Evolutionary conservation across 2,329 filamentous ascomycete species (phyloP).

Genomic region (Exophiala sp.): DNA sequence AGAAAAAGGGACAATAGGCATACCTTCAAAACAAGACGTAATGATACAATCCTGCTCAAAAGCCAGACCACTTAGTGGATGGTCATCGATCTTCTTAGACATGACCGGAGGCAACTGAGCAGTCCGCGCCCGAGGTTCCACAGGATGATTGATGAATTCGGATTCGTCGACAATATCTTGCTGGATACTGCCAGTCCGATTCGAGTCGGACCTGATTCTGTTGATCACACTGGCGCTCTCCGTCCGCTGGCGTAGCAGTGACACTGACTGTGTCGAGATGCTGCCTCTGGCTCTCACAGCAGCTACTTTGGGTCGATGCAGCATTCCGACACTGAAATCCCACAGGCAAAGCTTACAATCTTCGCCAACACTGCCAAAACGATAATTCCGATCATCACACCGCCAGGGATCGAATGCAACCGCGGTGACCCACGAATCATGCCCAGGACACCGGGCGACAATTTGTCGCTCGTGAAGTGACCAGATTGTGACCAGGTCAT

Average conservation of each 20-base stretch:
- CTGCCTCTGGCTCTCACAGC: slow-evolving; percentile 40
- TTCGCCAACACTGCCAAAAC: slow-evolving; percentile 92
- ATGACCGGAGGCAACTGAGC: slow-evolving; percentile 86
- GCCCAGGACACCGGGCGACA: slow-evolving; percentile 86
- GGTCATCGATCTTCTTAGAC: slow-evolving; percentile 75
- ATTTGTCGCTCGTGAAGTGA: slow-evolving; percentile 75
- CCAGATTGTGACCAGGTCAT: slow-evolving; percentile 96
- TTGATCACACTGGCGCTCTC: slow-evolving; percentile 52
- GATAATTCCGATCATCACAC: slow-evolving; percentile 90
- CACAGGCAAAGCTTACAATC: slow-evolving; percentile 85
- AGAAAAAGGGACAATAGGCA: slow-evolving; percentile 33
- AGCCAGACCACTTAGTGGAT: slow-evolving; percentile 83
- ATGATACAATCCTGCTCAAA: slow-evolving; percentile 92
- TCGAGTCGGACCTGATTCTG: slow-evolving; percentile 66
- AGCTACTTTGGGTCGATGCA: slow-evolving; percentile 73
- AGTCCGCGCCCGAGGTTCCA: slow-evolving; percentile 76
- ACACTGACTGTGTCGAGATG: slow-evolving; percentile 40
- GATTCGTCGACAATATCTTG: slow-evolving; percentile 47
- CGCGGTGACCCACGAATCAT: slow-evolving; percentile 89
- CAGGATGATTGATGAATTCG: slow-evolving; percentile 63
- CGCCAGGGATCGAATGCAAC: slow-evolving; percentile 96
- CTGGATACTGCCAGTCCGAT: slow-evolving; percentile 38
- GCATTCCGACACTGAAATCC: slow-evolving; percentile 97
- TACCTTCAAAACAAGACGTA: slow-evolving; percentile 85
- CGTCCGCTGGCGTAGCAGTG: slow-evolving; percentile 55